Conservation (phyloP, 306 rosid species). For the Citrullus mucosospermus region DNA sequence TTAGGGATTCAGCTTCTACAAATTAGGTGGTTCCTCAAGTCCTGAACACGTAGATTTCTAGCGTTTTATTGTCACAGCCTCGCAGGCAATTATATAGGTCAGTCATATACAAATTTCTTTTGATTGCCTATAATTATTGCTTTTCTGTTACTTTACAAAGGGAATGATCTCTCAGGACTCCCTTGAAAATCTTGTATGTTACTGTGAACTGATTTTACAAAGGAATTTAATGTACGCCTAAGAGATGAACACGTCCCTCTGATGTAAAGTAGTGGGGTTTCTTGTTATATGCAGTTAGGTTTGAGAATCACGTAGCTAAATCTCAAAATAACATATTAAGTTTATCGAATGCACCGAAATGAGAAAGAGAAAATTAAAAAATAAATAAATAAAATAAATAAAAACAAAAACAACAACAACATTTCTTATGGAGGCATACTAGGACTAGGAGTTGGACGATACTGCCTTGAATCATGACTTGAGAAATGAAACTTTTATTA, state of each 20-base stretch:
- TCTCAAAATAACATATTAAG: neutral
- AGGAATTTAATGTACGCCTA: neutral
- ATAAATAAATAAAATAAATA: neutral
- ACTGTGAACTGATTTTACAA: neutral
- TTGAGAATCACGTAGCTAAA: neutral
- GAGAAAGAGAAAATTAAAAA: neutral
- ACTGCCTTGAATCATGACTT: neutral
- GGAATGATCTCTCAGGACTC: neutral
- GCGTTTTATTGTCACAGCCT: neutral
- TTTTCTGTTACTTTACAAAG: neutral
- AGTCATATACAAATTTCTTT: neutral
- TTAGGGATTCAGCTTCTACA: neutral
- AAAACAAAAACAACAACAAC: neutral
- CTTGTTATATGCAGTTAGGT: neutral
- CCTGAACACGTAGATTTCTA: neutral
- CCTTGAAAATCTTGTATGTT: neutral
- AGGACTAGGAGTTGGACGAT: neutral
- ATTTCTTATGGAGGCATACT: neutral
- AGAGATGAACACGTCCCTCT: neutral
- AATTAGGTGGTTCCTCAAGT: neutral
- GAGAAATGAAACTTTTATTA: neutral
- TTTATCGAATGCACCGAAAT: neutral
- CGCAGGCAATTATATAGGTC: neutral
- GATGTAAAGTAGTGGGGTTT: neutral
- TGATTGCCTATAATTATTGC: neutral